Percentiles rank a stretch among this genome's conserved stretches.
Conservation (phyloP, 2,329 filamentous ascomycete genomes). For the Aureobasidium zeae region DNA sequence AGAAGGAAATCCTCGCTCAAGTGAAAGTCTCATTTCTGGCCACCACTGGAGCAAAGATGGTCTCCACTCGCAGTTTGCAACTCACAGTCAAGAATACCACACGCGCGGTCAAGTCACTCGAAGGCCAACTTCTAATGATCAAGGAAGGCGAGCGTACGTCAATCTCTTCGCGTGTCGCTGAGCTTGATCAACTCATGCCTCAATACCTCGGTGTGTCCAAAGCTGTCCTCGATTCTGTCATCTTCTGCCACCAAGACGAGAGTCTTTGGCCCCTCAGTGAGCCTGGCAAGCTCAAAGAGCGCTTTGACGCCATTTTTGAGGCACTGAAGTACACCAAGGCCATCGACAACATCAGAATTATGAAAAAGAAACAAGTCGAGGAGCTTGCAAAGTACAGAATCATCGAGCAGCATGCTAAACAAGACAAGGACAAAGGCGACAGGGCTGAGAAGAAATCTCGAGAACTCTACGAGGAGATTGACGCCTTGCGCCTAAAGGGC, state of each 20-base stretch:
- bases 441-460: conserved; percentile 57
- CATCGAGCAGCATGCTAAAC: conserved; percentile 67
- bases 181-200: conserved; percentile 77
- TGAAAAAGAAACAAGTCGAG: conserved; percentile 74
- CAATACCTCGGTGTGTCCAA: conserved; percentile 80
- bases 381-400: conserved; percentile 64
- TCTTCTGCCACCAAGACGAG: conserved; percentile 98
- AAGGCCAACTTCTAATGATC: conserved; percentile 65
- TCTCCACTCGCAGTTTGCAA: conserved; percentile 74
- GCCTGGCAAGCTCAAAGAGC: conserved; percentile 75
- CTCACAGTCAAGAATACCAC: conserved; percentile 76
- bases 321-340: conserved; percentile 95
- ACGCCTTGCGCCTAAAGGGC: conserved; percentile 12
- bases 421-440: conserved; percentile 76
- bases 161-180: conserved; percentile 69
- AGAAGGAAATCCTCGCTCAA: conserved; percentile 82
- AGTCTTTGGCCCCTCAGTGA: conserved; percentile 95
- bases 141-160: conserved; percentile 71
- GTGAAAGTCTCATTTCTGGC: conserved; percentile 82
- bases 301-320: conserved; percentile 96
- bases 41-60: conserved; percentile 68
- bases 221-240: conserved; percentile 85
- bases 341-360: conserved; percentile 83
- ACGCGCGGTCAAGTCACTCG: conserved; percentile 71
- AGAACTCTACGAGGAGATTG: conserved; percentile 47